Evolutionary conservation across 176 grass and related monocot species (phyloP).

Genomic region (Thinopyrum elongatum): DNA sequence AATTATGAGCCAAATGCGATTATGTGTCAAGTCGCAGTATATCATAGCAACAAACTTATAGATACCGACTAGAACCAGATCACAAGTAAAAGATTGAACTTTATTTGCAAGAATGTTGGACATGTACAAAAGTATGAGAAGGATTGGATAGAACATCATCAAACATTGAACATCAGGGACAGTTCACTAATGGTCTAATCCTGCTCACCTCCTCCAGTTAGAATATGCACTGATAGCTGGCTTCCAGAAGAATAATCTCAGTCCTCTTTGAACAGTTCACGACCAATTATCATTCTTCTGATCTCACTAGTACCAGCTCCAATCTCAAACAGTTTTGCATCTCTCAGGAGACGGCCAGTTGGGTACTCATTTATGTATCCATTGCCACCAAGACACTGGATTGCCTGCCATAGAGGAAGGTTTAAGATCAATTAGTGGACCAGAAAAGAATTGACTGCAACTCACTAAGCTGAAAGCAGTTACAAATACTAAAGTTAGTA

Average conservation of each 20-base stretch:
- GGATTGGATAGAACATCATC: constrained; percentile 9
- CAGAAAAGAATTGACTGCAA: constrained; percentile 6
- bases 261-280: constrained; percentile 93
- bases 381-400: constrained; percentile 96
- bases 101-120: constrained; percentile 35
- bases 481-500: background rate
- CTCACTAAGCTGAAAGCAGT: background rate
- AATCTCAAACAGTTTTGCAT: constrained; percentile 98
- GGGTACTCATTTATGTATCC: constrained; percentile 98
- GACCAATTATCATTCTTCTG: constrained; percentile 93
- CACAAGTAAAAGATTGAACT: background rate
- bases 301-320: constrained; percentile 98
- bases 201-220: constrained; percentile 31
- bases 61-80: background rate
- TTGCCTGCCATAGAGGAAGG: constrained; percentile 59
- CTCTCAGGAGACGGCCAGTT: constrained; percentile 93
- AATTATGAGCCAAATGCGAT: background rate
- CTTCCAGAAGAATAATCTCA: constrained; percentile 35
- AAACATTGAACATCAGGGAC: background rate
- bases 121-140: constrained; percentile 31
- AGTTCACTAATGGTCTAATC: constrained; percentile 25
- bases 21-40: background rate
- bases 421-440: constrained; percentile 13
- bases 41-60: background rate
- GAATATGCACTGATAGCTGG: constrained; percentile 16